Conservation (phyloP, 2,329 filamentous ascomycete species). For the Aulographum hederae region DNA sequence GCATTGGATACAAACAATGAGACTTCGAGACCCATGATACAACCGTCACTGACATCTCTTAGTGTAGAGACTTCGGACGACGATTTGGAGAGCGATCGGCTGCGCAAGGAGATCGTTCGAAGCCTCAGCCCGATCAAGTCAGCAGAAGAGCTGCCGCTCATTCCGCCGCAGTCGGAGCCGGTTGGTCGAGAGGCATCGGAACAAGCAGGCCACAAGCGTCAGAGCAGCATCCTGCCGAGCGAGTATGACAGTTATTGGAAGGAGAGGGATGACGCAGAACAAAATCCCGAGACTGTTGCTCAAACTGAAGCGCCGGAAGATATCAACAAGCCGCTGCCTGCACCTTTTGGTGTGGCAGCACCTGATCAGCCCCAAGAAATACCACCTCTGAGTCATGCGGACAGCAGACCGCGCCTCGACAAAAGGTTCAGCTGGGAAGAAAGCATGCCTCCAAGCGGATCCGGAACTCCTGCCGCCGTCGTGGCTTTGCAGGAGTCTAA, state of each 20-base stretch:
- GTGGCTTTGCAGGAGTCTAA: no score
- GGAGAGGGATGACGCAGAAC: constrained; percentile 22
- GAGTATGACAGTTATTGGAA: constrained; percentile 54
- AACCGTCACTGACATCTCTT: constrained; percentile 11
- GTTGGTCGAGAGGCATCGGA: no score
- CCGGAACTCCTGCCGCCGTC: not conserved
- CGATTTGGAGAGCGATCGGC: constrained; percentile 49
- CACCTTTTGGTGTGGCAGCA: not conserved
- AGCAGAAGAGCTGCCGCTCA: no score
- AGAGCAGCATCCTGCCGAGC: constrained; percentile 45
- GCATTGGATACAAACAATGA: no score
- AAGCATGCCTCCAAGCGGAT: constrained; percentile 3
- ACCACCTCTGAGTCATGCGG: not conserved
- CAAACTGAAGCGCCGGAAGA: constrained; percentile 4
- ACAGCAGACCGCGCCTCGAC: constrained; percentile 9
- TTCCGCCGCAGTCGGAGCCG: no score
- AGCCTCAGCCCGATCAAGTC: constrained; percentile 37
- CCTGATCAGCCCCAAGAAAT: not conserved
- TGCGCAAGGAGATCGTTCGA: constrained; percentile 58
- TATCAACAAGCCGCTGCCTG: no score
- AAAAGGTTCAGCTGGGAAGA: constrained; percentile 21
- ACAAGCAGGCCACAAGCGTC: no score
- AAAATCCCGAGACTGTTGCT: constrained; percentile 11
- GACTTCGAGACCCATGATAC: not conserved
- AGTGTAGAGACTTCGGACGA: constrained; percentile 35